Percentiles rank a stretch among this genome's conserved stretches.
phyloP scores from a whole-genome alignment of 2,329 filamentous ascomycete species.

The Lecanicillium sp. region DNA sequence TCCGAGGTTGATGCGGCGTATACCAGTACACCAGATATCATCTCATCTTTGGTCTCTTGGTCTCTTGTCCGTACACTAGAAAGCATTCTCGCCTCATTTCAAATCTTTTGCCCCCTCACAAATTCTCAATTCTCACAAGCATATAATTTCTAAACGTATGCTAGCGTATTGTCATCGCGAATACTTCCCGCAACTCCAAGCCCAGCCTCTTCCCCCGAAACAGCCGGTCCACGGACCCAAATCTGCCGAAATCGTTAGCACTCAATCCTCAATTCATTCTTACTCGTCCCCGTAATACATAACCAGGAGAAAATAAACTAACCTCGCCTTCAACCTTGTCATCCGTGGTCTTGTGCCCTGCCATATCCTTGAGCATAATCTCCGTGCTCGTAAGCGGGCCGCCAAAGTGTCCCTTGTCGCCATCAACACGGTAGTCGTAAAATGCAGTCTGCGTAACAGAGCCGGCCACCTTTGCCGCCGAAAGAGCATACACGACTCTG shows the following conservation, averaged over 20 bases:
- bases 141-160: conserved; percentile 46
- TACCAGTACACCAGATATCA: background rate
- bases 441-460: conserved; percentile 80
- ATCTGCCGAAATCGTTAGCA: conserved; percentile 38
- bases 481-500: conserved; percentile 77
- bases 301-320: conserved; percentile 20
- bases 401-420: conserved; percentile 60
- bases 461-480: conserved; percentile 75
- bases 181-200: conserved; percentile 59
- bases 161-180: conserved; percentile 64
- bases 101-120: no score
- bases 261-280: no score
- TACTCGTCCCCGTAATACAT: background rate
- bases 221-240: conserved; percentile 62
- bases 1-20: background rate
- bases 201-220: conserved; percentile 57
- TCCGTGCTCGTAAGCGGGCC: conserved; percentile 73
- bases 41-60: no score
- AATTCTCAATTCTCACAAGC: background rate
- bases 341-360: conserved; percentile 53
- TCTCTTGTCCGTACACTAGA: no score
- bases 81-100: no score
- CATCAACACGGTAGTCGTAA: conserved; percentile 69
- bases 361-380: conserved; percentile 60
- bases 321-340: conserved; percentile 56